phyloP scores from a whole-genome alignment of 192 early-diverging fungal genomes.

The Dispira simplex region DNA sequence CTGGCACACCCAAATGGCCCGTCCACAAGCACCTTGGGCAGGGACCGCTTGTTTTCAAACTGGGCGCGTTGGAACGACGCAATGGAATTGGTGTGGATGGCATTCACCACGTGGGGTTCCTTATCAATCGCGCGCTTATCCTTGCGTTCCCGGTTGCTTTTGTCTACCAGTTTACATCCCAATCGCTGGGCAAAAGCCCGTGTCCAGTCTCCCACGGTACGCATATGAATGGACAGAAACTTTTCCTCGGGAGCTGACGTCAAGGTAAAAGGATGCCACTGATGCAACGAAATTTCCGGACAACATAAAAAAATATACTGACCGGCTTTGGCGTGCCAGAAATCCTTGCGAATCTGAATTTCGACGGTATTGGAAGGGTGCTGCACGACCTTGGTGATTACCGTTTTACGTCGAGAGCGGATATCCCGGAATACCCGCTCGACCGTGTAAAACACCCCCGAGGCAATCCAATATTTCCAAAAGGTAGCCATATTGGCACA shows the following conservation, averaged over 20 bases:
- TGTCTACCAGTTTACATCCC: conserved; percentile 43
- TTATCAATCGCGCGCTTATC: conserved; percentile 12
- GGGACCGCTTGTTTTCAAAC: conserved; percentile 10
- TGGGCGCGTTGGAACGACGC: not conserved
- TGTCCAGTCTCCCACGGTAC: conserved; percentile 66
- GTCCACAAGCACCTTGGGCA: conserved; percentile 60
- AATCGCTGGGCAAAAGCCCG: conserved; percentile 45
- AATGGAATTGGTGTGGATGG: conserved; percentile 18
- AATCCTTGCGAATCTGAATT: conserved; percentile 56
- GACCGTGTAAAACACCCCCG: conserved; percentile 46
- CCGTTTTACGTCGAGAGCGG: conserved; percentile 43
- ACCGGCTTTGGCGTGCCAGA: conserved; percentile 40
- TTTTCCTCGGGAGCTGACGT: conserved; percentile 68
- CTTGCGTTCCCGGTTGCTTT: conserved; percentile 26
- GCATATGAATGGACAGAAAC: conserved; percentile 58
- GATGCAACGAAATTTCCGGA: conserved; percentile 49
- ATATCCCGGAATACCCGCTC: conserved; percentile 61
- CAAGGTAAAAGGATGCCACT: conserved; percentile 79
- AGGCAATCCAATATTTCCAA: conserved; percentile 67
- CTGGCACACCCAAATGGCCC: conserved; percentile 65
- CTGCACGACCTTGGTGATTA: conserved; percentile 66
- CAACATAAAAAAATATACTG: conserved; percentile 70
- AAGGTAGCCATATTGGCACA: conserved; percentile 30
- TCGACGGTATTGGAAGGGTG: conserved; percentile 72
- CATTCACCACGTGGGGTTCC: conserved; percentile 10